Evolutionary conservation across 2,329 filamentous ascomycete genomes (phyloP).

Genomic region (Blastomyces silverae): DNA sequence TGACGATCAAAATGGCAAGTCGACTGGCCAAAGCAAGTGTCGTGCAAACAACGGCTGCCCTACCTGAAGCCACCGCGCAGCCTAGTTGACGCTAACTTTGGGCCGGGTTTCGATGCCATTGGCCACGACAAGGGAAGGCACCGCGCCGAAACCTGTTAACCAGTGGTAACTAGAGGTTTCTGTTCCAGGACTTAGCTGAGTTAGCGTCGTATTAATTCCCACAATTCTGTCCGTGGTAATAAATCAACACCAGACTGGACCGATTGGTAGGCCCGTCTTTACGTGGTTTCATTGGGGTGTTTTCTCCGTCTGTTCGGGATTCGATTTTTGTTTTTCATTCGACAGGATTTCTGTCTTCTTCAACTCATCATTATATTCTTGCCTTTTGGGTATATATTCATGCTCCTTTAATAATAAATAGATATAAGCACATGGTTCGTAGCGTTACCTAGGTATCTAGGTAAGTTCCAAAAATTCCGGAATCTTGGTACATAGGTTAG

Average conservation of each 20-base stretch:
- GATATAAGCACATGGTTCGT: not conserved
- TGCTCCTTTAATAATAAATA: not conserved
- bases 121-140: not conserved
- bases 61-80: not conserved
- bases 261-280: not conserved
- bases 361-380: not conserved
- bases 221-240: not conserved
- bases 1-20: not conserved
- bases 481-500: not conserved
- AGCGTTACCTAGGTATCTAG: not conserved
- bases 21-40: not conserved
- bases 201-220: no score
- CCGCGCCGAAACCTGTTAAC: not conserved
- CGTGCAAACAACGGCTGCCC: not conserved
- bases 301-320: not conserved
- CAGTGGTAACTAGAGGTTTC: not conserved
- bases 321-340: not conserved
- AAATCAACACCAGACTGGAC: not conserved
- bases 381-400: not conserved
- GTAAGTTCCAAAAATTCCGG: not conserved
- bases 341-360: no score
- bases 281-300: not conserved
- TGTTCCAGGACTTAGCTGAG: not conserved
- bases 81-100: not conserved
- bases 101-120: slow-evolving; percentile 5